phyloP scores from a whole-genome alignment of 768 basidiomycete genomes.

The Mycena kentingensis region DNA sequence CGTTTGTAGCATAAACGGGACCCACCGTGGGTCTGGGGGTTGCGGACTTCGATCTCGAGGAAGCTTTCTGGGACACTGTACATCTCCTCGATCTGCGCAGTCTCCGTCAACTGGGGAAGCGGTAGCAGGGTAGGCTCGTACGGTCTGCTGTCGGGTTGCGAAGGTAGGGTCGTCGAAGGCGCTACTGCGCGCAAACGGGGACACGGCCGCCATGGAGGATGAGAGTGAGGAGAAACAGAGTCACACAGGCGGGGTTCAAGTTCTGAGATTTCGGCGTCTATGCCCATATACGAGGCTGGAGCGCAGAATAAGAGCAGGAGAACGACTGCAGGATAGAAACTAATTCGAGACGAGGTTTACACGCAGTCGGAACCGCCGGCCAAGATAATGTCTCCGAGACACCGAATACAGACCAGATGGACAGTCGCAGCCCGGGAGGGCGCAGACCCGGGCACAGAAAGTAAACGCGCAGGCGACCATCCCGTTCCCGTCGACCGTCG shows the following conservation, averaged over 20 bases:
- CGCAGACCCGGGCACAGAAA: no score
- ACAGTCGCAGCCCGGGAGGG: no score
- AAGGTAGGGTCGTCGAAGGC: constrained; percentile 57
- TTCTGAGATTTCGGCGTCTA: neutral
- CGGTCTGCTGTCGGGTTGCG: constrained; percentile 58
- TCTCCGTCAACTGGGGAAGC: constrained; percentile 28
- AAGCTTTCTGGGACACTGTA: constrained; percentile 97
- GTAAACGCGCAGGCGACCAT: no score
- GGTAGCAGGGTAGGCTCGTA: constrained; percentile 31
- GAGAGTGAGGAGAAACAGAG: neutral
- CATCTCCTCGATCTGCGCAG: constrained; percentile 90
- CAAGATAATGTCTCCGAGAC: no score
- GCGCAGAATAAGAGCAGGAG: no score
- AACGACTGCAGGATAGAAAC: no score
- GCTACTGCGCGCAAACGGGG: constrained; percentile 64
- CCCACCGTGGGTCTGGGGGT: constrained; percentile 95
- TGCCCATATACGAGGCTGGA: no score
- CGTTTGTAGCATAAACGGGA: constrained; percentile 1
- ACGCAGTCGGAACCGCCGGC: no score
- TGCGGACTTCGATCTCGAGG: constrained; percentile 95
- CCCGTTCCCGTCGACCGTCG: no score
- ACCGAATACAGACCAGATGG: no score
- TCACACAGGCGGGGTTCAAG: neutral
- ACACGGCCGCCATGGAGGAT: constrained; percentile 42
- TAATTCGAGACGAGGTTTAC: no score